These are phyloP conservation scores for Collybia nuda DNA, from an alignment of 768 basidiomycete species.

Conservation along the genomic window DNA sequence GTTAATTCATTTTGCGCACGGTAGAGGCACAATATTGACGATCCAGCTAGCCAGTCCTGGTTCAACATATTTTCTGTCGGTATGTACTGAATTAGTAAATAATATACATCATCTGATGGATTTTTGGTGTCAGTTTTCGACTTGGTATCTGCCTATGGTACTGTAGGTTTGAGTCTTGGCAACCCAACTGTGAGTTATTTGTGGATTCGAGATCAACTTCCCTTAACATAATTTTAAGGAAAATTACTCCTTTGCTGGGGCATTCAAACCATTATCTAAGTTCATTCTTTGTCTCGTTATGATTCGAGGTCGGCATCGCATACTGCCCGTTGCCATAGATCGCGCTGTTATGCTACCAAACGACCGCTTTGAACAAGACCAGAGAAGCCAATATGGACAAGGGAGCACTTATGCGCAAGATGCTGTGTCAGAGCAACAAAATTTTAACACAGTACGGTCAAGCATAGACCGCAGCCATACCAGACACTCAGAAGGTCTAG, in stretches of 20 bases:
- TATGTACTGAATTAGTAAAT: conserved; percentile 30
- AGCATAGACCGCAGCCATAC: too few species aligned
- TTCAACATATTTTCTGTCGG: conserved; percentile 84
- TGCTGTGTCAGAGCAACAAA: too few species aligned
- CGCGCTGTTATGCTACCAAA: conserved; percentile 78
- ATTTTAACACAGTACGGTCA: too few species aligned
- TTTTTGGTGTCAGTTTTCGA: conserved; percentile 66
- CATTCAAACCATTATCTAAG: conserved; percentile 80
- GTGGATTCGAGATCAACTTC: conserved; percentile 3
- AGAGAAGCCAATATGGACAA: conserved; percentile 1
- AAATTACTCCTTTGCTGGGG: conserved; percentile 80
- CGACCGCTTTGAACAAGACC: too few species aligned
- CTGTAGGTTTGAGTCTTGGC: conserved; percentile 88
- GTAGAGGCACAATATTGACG: conserved; percentile 59
- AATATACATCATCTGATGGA: not conserved
- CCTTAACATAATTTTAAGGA: conserved; percentile 40
- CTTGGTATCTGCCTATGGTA: conserved; percentile 84
- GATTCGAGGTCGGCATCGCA: conserved; percentile 91
- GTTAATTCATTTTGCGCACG: conserved; percentile 2
- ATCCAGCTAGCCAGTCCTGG: conserved; percentile 57
- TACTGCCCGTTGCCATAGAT: conserved; percentile 85
- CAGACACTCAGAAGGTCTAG: too few species aligned
- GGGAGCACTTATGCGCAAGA: not conserved
- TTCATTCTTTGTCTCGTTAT: conserved; percentile 86
- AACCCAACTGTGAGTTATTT: conserved; percentile 61